Evolutionary conservation across 1,139 yeast species (phyloP).

Genomic region (Pichia sp.): DNA sequence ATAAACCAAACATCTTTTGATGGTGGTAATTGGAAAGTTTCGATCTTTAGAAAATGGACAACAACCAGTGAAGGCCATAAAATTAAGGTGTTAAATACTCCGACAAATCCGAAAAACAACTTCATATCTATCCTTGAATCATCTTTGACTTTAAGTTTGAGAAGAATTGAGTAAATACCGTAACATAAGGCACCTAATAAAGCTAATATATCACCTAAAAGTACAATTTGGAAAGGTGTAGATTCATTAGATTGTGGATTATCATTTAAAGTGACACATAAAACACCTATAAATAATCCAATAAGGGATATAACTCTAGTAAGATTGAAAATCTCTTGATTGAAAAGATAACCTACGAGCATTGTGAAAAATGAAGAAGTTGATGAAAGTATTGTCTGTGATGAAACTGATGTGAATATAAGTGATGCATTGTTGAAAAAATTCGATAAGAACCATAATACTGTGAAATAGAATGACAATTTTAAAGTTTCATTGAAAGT

Average conservation of each 20-base stretch:
- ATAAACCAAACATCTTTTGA: conserved; percentile 44
- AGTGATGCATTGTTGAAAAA: conserved; percentile 82
- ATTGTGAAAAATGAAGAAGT: conserved; percentile 91
- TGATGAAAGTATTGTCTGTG: conserved; percentile 85
- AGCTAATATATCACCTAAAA: conserved; percentile 76
- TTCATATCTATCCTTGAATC: conserved; percentile 77
- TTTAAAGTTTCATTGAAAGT: conserved; percentile 42
- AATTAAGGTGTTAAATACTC: conserved; percentile 65
- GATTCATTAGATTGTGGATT: conserved; percentile 22
- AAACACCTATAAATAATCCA: conserved; percentile 70
- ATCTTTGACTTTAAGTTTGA: conserved; percentile 63
- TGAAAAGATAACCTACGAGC: conserved; percentile 65
- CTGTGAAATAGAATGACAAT: conserved; percentile 72
- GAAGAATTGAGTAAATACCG: conserved; percentile 83
- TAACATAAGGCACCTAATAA: conserved; percentile 77
- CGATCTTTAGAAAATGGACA: conserved; percentile 57
- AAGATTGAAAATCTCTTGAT: conserved; percentile 60
- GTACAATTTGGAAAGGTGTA: conserved; percentile 28
- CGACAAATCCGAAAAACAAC: conserved; percentile 90
- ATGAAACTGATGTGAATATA: conserved; percentile 83
- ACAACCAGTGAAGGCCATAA: conserved; percentile 77
- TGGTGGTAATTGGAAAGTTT: conserved; percentile 64
- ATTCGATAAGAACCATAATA: conserved; percentile 87
- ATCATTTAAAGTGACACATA: conserved; percentile 53
- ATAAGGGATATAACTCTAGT: conserved; percentile 45